phyloP scores from a whole-genome alignment of 768 basidiomycete genomes.

The Boletus barrowsii region DNA sequence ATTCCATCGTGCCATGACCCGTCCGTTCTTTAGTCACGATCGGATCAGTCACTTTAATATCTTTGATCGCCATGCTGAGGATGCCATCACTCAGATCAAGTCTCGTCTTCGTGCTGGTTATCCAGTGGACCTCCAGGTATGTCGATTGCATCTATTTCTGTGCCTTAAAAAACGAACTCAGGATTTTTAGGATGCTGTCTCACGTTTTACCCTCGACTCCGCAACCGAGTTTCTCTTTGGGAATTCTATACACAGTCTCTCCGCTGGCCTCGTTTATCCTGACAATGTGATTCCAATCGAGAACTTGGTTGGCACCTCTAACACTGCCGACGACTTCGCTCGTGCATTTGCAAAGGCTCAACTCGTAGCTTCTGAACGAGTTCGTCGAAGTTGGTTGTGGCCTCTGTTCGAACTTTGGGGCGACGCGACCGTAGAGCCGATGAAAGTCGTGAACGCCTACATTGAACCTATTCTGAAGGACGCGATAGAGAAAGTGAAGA shows the following conservation, averaged over 20 bases:
- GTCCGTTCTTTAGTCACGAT: slow-evolving; percentile 63
- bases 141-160: neutral
- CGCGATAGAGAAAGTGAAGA: slow-evolving; percentile 44
- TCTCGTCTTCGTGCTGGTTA: slow-evolving; percentile 47
- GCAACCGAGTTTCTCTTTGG: slow-evolving; percentile 69
- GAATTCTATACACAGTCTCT: slow-evolving; percentile 50
- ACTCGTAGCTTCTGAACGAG: slow-evolving; percentile 39
- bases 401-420: slow-evolving; percentile 46
- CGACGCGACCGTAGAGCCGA: neutral
- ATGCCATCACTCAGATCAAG: slow-evolving; percentile 43
- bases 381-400: slow-evolving; percentile 49
- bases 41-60: slow-evolving; percentile 57
- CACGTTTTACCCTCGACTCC: slow-evolving; percentile 63
- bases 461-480: slow-evolving; percentile 41
- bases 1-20: slow-evolving; percentile 63
- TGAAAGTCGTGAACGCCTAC: slow-evolving; percentile 3
- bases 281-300: slow-evolving; percentile 32
- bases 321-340: slow-evolving; percentile 43
- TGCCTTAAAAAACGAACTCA: neutral
- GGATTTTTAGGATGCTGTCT: slow-evolving; percentile 47
- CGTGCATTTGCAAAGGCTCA: slow-evolving; percentile 50
- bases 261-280: slow-evolving; percentile 51
- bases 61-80: slow-evolving; percentile 54
- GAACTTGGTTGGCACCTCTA: slow-evolving; percentile 21
- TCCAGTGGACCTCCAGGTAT: slow-evolving; percentile 58